Conservation (phyloP, 257 asterid genomes). For the Mentha longifolia region DNA sequence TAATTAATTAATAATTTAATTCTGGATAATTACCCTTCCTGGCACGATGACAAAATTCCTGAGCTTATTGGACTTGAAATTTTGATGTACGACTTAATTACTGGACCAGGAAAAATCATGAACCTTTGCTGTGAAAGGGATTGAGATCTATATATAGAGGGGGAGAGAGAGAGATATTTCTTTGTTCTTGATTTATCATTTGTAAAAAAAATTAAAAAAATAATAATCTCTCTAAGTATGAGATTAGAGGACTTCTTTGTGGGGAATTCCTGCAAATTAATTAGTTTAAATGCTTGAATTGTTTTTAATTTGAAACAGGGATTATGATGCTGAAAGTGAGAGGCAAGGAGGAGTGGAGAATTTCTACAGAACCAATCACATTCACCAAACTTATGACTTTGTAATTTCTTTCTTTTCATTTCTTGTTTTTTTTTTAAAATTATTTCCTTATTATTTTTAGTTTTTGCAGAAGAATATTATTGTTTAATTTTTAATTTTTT, state of each 20-base stretch:
- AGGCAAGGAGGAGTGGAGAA: slow-evolving; percentile 77
- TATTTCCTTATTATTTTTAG: background rate
- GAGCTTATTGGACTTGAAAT: background rate
- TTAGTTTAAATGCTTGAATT: background rate
- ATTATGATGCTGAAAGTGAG: slow-evolving; percentile 68
- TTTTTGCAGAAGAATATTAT: background rate
- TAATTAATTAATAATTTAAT: background rate
- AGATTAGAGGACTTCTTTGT: background rate
- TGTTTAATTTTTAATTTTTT: too few relatives aligned
- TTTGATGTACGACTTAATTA: slow-evolving; percentile 12
- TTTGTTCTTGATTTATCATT: background rate
- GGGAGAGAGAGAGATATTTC: background rate
- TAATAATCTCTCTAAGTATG: background rate
- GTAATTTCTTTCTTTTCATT: slow-evolving; percentile 48
- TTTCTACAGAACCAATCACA: slow-evolving; percentile 71
- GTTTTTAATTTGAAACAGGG: slow-evolving; percentile 49
- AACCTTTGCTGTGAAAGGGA: background rate
- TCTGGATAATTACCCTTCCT: background rate
- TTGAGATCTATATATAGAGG: background rate
- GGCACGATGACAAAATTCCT: background rate
- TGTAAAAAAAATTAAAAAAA: background rate
- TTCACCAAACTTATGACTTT: slow-evolving; percentile 69
- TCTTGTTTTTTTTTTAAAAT: background rate
- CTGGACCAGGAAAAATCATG: background rate
- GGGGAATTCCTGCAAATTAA: background rate